Evolutionary conservation across 192 early-diverging fungal species (phyloP), one percentile per base, ranked within the genome.

Genomic region (Backusella macrospora): DNA sequence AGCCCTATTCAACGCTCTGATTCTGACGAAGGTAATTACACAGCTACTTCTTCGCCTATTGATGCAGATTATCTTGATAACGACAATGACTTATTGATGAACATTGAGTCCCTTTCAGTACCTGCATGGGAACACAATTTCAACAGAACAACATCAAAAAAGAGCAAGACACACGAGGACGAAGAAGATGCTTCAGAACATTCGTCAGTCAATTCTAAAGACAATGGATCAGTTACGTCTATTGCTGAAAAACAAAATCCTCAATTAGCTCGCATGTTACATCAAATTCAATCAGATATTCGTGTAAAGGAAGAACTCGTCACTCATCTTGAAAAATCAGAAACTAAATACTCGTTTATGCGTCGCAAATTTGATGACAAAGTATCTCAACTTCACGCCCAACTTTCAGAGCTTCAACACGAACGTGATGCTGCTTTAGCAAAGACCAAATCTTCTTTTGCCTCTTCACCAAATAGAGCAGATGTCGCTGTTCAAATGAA

Each of bases 301-400:
- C 78, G 76, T 26, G 80, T 84, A 44, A 90, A 90, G 55, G 88
- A 90, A 69, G 88, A 89, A 73, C 76, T 90, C 4, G 87, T 90
- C 4, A 46, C 71, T 15, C 87, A 87, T 62, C 76, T 90, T 8
- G 88, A 89, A 67, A 82, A 81, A 21, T 83, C 83, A 1, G 88
- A 90, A 72, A 75, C 73, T 10, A 86, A 89, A 46, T 89, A 87
- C 70, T 80, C 80, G 10, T 83, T 75, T 38, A 90, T 90, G 89
- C 74, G 83, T 4, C 70, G 74, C 23, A 83, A 86, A 73, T 95
- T 92, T 72, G 94, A 95, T 73, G 83, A 89, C n/a, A 91, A 92
- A 67, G 79, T 95, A 38, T 68, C 65, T 9, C 73, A 81, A 14
- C 78, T 94, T 65, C 87, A 94, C 64, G 72, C 82, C 5, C 84